These are phyloP conservation scores for Coleophoma cylindrospora DNA, from an alignment of 2,329 filamentous ascomycete genomes.

Conservation along the genomic window DNA sequence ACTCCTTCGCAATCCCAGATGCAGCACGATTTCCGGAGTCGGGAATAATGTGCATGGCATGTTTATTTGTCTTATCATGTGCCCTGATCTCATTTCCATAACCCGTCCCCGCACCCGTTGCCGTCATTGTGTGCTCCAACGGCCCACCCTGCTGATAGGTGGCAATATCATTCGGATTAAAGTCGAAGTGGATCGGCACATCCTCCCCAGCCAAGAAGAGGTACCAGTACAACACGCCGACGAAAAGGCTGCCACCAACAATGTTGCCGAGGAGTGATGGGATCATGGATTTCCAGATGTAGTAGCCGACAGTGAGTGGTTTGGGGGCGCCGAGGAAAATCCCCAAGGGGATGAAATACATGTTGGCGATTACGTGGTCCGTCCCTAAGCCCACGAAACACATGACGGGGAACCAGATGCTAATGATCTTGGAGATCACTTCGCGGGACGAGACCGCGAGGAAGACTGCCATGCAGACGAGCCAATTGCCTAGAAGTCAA, in stretches of 20 bases:
- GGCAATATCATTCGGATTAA: conserved; percentile 8
- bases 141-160: conserved; percentile 16
- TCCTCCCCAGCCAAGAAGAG: conserved; percentile 31
- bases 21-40: conserved; percentile 10
- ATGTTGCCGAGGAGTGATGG: conserved; percentile 48
- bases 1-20: conserved; percentile 15
- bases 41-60: conserved; percentile 4
- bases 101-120: conserved; percentile 10
- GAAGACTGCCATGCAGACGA: conserved; percentile 49
- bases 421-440: conserved; percentile 45
- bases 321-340: conserved; percentile 41
- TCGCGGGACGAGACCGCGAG: conserved; percentile 43
- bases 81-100: conserved; percentile 2
- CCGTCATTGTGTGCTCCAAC: conserved; percentile 8
- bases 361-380: conserved; percentile 53
- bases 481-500: conserved; percentile 38
- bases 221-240: conserved; percentile 45
- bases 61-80: neutral
- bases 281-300: conserved; percentile 54
- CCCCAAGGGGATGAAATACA: conserved; percentile 44
- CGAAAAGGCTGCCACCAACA: conserved; percentile 46
- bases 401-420: conserved; percentile 52
- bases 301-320: conserved; percentile 40
- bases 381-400: conserved; percentile 47
- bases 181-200: conserved; percentile 21